These are phyloP conservation scores for Leptodermis oblonga DNA, from an alignment of 257 asterid genomes.

Conservation along the genomic window DNA sequence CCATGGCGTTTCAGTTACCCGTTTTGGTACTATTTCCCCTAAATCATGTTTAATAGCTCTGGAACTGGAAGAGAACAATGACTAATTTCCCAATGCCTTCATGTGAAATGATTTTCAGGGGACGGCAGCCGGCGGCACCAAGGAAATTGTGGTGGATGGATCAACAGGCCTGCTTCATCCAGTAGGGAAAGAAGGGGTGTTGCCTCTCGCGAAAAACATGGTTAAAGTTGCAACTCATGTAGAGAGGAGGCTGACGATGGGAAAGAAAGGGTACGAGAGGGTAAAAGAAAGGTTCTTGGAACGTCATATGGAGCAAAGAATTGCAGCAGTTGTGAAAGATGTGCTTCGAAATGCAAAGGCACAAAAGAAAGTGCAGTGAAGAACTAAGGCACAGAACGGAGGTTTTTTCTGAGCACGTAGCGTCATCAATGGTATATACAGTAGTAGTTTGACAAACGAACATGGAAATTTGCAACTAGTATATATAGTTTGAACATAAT, in stretches of 20 bases:
- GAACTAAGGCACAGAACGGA: neutral
- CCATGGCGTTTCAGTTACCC: conserved; percentile 98
- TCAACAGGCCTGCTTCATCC: conserved; percentile 91
- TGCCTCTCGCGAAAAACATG: conserved; percentile 69
- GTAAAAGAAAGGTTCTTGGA: conserved; percentile 75
- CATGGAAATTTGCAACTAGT: neutral
- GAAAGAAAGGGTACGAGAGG: conserved; percentile 59
- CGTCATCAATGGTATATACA: neutral
- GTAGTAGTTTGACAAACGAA: neutral
- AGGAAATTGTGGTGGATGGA: conserved; percentile 79
- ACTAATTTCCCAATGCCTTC: neutral
- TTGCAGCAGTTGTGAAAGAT: conserved; percentile 67
- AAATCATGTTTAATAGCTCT: neutral
- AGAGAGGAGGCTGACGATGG: conserved; percentile 71
- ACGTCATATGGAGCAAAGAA: conserved; percentile 76
- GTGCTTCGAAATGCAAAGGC: conserved; percentile 28
- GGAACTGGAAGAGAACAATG: neutral
- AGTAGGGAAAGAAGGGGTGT: conserved; percentile 78
- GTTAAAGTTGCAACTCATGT: conserved; percentile 58
- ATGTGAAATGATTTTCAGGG: conserved; percentile 45
- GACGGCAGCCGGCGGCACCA: conserved; percentile 97
- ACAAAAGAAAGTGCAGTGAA: neutral
- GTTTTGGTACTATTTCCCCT: conserved; percentile 52
- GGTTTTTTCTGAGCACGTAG: too few relatives aligned
- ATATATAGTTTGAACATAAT: neutral